Percentiles rank a stretch among this genome's conserved stretches.
Conservation (phyloP, 73 alveolate species). For the Tetrahymena borealis region DNA sequence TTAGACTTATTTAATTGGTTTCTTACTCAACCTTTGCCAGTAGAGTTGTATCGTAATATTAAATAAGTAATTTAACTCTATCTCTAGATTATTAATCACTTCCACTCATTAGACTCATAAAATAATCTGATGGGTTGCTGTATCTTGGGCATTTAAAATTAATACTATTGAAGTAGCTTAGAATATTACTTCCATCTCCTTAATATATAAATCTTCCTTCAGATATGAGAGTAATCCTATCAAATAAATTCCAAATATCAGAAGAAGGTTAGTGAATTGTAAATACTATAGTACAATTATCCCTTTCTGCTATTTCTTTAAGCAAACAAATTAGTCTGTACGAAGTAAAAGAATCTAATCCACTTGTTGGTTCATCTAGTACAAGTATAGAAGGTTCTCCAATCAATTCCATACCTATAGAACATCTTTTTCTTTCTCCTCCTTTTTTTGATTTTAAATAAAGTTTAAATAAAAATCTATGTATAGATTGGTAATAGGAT, state of each 20-base stretch:
- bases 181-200: background rate
- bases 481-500: too few relatives aligned
- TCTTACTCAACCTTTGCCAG: background rate
- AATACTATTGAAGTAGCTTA: constrained; percentile 13
- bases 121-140: constrained; percentile 45
- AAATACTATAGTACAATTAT: constrained; percentile 49
- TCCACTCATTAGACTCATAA: background rate
- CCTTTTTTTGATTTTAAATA: background rate
- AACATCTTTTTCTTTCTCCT: background rate
- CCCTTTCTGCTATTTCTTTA: constrained; percentile 6
- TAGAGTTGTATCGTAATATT: background rate
- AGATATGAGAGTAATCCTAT: constrained; percentile 37
- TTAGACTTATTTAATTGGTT: background rate
- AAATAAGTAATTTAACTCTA: background rate
- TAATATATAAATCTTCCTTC: constrained; percentile 49
- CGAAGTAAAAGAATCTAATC: background rate
- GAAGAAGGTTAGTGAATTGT: constrained; percentile 66
- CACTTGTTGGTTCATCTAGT: background rate
- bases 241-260: constrained; percentile 46
- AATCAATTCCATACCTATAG: background rate
- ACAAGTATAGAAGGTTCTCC: background rate
- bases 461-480: too few relatives aligned
- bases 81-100: background rate
- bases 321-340: background rate
- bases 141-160: constrained; percentile 42